phyloP scores from a whole-genome alignment of 1,284 basidiomycete species.

The Schizophyllum commune region DNA sequence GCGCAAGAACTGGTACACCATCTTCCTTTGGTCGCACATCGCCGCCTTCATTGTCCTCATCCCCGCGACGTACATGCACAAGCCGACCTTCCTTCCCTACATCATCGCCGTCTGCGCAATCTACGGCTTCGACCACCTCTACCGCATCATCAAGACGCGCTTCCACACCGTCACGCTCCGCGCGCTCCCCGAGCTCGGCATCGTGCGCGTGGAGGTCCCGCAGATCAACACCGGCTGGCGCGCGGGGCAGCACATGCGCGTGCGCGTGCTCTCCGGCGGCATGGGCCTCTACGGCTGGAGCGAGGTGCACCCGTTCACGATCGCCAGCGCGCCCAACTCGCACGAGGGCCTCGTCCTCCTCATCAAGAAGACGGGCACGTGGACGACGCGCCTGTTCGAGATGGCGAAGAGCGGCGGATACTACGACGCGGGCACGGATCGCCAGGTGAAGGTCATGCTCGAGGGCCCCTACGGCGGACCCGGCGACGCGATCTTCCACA shows the following conservation, averaged over 20 bases:
- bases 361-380: slow-evolving; percentile 55
- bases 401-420: slow-evolving; percentile 39
- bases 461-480: slow-evolving; percentile 75
- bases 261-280: slow-evolving; percentile 52
- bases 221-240: slow-evolving; percentile 67
- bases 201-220: slow-evolving; percentile 53
- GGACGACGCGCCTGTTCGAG: slow-evolving; percentile 52
- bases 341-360: slow-evolving; percentile 52
- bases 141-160: slow-evolving; percentile 63
- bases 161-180: slow-evolving; percentile 47
- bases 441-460: slow-evolving; percentile 47
- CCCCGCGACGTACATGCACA: slow-evolving; percentile 43
- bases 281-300: slow-evolving; percentile 53
- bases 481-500: slow-evolving; percentile 49
- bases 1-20: slow-evolving; percentile 44
- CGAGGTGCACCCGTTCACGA: slow-evolving; percentile 73
- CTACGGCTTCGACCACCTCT: slow-evolving; percentile 56
- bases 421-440: slow-evolving; percentile 33
- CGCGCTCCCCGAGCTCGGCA: slow-evolving; percentile 45
- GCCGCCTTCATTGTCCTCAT: slow-evolving; percentile 34
- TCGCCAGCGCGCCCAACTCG: slow-evolving; percentile 41
- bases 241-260: slow-evolving; percentile 73
- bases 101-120: slow-evolving; percentile 41
- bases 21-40: slow-evolving; percentile 49
- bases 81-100: slow-evolving; percentile 35